Percentiles rank a stretch among this genome's conserved stretches.
Evolutionary conservation across 257 asterid genomes (phyloP).

Genomic region (Petunia secreta): DNA sequence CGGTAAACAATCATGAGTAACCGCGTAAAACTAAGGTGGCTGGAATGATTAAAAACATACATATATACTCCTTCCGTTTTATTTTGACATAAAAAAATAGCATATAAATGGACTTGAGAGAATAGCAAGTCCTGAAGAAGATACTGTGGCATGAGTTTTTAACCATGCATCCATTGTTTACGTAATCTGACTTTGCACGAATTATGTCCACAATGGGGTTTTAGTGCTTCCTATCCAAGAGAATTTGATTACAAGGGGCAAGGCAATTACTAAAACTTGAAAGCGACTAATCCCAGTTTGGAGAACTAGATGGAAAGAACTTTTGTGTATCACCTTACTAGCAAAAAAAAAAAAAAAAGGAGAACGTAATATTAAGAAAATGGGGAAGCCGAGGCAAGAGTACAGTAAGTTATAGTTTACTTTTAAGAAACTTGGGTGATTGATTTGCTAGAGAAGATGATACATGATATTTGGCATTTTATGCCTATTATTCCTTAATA

Average conservation of each 20-base stretch:
- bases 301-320: neutral
- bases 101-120: too few relatives aligned
- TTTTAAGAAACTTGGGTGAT: neutral
- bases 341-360: neutral
- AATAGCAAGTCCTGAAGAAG: too few relatives aligned
- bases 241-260: neutral
- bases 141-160: too few relatives aligned
- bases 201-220: neutral
- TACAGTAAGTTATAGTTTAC: neutral
- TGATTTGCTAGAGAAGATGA: slow-evolving; percentile 13
- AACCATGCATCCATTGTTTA: neutral
- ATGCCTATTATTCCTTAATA: too few relatives aligned
- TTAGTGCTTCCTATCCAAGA: too few relatives aligned
- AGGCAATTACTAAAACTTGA: neutral
- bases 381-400: too few relatives aligned
- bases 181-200: too few relatives aligned
- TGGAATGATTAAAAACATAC: neutral
- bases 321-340: neutral
- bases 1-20: too few relatives aligned
- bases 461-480: too few relatives aligned
- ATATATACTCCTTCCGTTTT: neutral
- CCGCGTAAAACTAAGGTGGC: neutral
- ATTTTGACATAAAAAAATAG: too few relatives aligned
- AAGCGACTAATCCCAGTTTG: neutral
- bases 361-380: too few relatives aligned